Conservation (phyloP, 495 filamentous ascomycete genomes). For the Podospora bellae-mahoneyi region DNA sequence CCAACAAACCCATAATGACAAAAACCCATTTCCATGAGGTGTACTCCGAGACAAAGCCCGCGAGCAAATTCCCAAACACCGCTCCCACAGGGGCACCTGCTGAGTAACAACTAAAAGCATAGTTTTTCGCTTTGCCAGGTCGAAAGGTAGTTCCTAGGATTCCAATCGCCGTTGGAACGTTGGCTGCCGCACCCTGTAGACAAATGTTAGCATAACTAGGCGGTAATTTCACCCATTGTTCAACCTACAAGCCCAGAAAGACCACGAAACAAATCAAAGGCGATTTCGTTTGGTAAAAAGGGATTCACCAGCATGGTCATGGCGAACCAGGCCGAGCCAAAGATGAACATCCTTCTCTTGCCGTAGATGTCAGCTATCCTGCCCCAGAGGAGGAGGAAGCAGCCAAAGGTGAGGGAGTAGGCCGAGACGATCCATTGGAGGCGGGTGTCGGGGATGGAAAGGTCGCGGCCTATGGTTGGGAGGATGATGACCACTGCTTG, state of each 20-base stretch:
- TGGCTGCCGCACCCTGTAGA: conserved; percentile 57
- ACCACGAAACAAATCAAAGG: conserved; percentile 67
- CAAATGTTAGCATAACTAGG: not conserved
- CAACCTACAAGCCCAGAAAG: conserved; percentile 63
- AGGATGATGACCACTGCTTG: conserved; percentile 61
- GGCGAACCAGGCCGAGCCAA: conserved; percentile 61
- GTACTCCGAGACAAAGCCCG: conserved; percentile 54
- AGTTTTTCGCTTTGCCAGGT: conserved; percentile 61
- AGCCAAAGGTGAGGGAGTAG: conserved; percentile 62
- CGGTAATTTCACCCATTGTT: not conserved
- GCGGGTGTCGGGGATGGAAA: conserved; percentile 52
- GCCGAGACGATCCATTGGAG: conserved; percentile 64
- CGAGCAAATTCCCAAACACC: conserved; percentile 54
- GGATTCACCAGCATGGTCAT: conserved; percentile 60
- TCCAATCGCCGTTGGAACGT: conserved; percentile 63
- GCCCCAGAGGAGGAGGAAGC: conserved; percentile 71
- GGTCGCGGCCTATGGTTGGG: conserved; percentile 52
- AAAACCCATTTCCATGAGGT: conserved; percentile 63
- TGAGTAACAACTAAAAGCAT: conserved; percentile 53
- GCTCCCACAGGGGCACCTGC: conserved; percentile 57
- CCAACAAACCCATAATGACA: conserved; percentile 62
- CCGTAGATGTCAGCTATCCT: conserved; percentile 72
- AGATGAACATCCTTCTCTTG: conserved; percentile 64
- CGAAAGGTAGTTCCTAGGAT: conserved; percentile 60
- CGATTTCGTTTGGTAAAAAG: conserved; percentile 63